These are phyloP conservation scores for Starmerella bombi DNA, from an alignment of 805 yeast species.

Conservation along the genomic window DNA sequence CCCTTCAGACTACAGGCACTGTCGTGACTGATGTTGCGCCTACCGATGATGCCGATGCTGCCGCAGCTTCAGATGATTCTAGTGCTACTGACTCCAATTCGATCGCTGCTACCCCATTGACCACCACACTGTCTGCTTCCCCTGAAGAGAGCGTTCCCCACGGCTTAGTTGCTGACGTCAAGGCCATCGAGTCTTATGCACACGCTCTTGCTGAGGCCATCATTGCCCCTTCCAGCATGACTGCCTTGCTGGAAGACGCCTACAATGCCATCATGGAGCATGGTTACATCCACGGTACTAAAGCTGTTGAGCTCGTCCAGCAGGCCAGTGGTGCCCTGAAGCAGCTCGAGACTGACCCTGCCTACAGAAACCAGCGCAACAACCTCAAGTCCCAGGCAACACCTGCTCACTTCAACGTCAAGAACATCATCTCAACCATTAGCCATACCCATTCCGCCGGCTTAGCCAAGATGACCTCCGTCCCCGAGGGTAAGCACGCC, in stretches of 20 bases:
- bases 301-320: constrained; percentile 9
- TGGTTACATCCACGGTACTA: constrained; percentile 13
- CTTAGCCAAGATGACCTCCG: constrained; percentile 7
- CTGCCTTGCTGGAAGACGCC: constrained; percentile 8
- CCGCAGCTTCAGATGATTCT: constrained; percentile 2
- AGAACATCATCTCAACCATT: background rate
- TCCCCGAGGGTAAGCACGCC: constrained; percentile 10
- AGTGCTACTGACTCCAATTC: constrained; percentile 2
- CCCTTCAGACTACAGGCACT: background rate
- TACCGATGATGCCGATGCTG: background rate
- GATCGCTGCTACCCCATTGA: background rate
- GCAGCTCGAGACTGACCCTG: constrained; percentile 14
- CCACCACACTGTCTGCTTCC: constrained; percentile 1
- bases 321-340: constrained; percentile 9
- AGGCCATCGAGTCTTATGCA: constrained; percentile 7
- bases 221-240: constrained; percentile 15
- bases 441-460: constrained; percentile 7
- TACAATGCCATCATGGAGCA: constrained; percentile 10
- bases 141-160: background rate
- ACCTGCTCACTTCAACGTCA: constrained; percentile 9
- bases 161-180: constrained; percentile 2
- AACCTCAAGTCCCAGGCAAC: constrained; percentile 12
- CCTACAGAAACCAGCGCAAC: constrained; percentile 8
- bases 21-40: background rate
- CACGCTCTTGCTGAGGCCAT: constrained; percentile 17